Percentiles rank a stretch among this genome's conserved stretches.
Conservation (phyloP, 139 green algal genomes). For the Parachlorella kessleri region DNA sequence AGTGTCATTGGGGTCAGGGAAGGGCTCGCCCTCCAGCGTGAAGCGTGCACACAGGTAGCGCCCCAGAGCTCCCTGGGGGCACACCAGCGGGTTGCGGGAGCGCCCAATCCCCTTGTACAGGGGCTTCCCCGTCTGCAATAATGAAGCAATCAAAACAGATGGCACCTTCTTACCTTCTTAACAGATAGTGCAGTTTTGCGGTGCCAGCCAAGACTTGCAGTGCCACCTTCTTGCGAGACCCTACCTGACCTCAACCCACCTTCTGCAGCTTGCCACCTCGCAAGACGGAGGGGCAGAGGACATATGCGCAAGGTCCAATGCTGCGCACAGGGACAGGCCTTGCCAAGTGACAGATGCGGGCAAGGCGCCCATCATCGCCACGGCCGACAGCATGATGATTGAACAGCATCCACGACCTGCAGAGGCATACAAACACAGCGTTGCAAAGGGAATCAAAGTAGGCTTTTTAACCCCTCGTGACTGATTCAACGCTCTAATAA, state of each 20-base stretch:
- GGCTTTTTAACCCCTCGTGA: too few species aligned
- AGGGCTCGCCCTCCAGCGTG: background rate
- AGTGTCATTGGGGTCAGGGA: background rate
- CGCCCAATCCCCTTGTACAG: constrained; percentile 3
- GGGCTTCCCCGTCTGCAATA: background rate
- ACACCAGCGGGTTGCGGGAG: background rate
- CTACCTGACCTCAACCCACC: background rate
- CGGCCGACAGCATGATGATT: background rate
- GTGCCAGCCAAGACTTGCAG: background rate
- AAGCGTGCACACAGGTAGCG: constrained; percentile 3
- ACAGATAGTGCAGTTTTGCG: background rate
- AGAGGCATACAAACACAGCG: too few species aligned
- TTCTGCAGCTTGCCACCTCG: background rate
- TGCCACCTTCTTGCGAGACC: too few species aligned
- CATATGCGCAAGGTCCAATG: background rate
- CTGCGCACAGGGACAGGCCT: background rate
- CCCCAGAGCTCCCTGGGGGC: background rate
- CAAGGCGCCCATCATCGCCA: background rate
- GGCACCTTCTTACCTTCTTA: background rate
- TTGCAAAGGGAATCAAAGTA: too few species aligned
- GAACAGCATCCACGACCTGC: background rate
- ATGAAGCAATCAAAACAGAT: background rate
- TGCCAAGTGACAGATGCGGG: background rate
- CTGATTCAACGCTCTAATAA: too few species aligned
- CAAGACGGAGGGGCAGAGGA: background rate